phyloP scores from a whole-genome alignment of 176 grass and related monocot species.

The Pontederia crassipes region DNA sequence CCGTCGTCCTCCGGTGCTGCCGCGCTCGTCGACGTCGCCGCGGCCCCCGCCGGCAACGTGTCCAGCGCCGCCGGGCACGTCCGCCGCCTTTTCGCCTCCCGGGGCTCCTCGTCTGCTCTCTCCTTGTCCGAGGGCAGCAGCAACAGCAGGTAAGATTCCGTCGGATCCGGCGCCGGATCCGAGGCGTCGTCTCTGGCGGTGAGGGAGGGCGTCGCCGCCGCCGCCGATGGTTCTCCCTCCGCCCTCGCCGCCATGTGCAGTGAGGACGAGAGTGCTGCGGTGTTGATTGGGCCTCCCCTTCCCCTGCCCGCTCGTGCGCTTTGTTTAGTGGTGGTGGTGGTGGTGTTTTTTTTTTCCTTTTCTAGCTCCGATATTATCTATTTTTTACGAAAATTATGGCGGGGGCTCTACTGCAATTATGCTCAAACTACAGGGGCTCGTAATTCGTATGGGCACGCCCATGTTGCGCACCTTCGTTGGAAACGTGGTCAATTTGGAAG shows the following conservation, averaged over 20 bases:
- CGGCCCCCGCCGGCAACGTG: conserved; percentile 5
- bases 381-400: no score
- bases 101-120: not conserved
- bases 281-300: no score
- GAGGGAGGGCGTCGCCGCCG: not conserved
- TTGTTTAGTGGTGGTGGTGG: no score
- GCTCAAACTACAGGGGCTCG: no score
- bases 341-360: no score
- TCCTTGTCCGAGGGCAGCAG: not conserved
- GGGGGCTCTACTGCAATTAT: no score
- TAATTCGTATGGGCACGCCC: no score
- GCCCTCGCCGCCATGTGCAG: conserved; percentile 49
- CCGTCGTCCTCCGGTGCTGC: not conserved
- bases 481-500: no score
- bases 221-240: conserved; percentile 24
- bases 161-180: not conserved
- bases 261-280: not conserved
- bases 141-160: conserved; percentile 13
- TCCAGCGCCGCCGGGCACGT: conserved; percentile 53
- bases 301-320: no score
- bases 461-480: no score
- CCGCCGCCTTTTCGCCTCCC: conserved; percentile 48
- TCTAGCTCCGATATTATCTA: no score
- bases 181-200: conserved; percentile 15
- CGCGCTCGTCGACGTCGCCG: not conserved